Conservation (phyloP, 306 rosid species). For the Ziziphus jujuba region DNA sequence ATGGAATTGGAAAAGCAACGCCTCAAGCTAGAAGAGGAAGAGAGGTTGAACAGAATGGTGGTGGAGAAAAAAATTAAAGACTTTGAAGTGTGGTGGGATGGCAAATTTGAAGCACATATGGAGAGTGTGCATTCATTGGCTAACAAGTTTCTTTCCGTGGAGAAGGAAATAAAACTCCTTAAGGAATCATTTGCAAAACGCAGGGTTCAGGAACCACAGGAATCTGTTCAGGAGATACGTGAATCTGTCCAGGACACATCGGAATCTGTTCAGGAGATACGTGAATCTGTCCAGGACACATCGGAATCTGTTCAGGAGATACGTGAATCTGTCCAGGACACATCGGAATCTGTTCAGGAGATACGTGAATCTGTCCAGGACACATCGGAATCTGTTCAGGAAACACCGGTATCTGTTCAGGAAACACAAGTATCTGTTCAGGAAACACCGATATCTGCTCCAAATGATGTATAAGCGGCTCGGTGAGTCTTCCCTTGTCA, state of each 20-base stretch:
- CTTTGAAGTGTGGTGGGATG: slow-evolving; percentile 49
- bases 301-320: slow-evolving; percentile 39
- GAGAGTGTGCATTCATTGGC: slow-evolving; percentile 36
- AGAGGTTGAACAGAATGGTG: slow-evolving; percentile 39
- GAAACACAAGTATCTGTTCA: too few species aligned
- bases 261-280: slow-evolving; percentile 39
- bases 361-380: slow-evolving; percentile 26
- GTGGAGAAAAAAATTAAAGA: slow-evolving; percentile 48
- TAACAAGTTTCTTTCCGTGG: slow-evolving; percentile 44
- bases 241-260: slow-evolving; percentile 37
- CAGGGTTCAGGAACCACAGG: slow-evolving; percentile 39
- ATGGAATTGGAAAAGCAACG: slow-evolving; percentile 73
- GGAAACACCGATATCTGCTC: too few species aligned
- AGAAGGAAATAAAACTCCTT: slow-evolving; percentile 44
- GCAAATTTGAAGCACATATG: slow-evolving; percentile 37
- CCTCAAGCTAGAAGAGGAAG: slow-evolving; percentile 81
- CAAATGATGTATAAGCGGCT: too few species aligned
- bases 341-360: slow-evolving; percentile 39
- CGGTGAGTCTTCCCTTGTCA: too few species aligned
- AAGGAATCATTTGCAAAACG: slow-evolving; percentile 41
- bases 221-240: slow-evolving; percentile 36
- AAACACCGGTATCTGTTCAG: too few species aligned
- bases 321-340: slow-evolving; percentile 32
- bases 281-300: slow-evolving; percentile 35
- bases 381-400: too few species aligned